Conservation (phyloP, 441 rosid genomes). For the Erodium trifolium region DNA sequence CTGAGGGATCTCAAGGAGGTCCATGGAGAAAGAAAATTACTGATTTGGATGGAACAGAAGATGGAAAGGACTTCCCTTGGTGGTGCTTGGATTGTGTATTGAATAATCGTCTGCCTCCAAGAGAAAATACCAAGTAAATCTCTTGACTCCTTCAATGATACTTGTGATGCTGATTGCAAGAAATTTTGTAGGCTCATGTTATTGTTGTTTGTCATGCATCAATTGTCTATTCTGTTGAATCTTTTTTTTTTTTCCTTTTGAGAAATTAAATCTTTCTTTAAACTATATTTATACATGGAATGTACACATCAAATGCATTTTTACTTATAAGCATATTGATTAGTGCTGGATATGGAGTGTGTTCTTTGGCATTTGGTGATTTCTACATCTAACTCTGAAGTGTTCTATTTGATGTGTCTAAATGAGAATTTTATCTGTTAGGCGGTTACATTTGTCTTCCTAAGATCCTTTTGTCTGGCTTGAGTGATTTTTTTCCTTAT, state of each 20-base stretch:
- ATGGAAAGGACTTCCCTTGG: constrained; percentile 90
- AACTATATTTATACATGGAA: neutral
- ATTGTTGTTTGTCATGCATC: neutral
- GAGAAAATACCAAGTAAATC: constrained; percentile 85
- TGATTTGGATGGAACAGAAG: constrained; percentile 88
- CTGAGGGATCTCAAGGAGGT: constrained; percentile 96
- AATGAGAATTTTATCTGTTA: neutral
- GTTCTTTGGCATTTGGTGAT: neutral
- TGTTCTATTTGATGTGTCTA: neutral
- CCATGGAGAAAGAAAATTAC: constrained; percentile 95
- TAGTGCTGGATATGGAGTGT: neutral
- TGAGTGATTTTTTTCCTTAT: neutral
- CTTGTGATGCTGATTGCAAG: neutral
- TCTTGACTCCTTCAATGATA: neutral
- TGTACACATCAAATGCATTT: neutral
- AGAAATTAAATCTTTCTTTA: neutral
- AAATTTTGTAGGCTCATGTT: neutral
- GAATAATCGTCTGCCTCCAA: constrained; percentile 87
- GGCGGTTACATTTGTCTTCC: neutral
- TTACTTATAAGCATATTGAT: neutral
- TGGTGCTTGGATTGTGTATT: constrained; percentile 93
- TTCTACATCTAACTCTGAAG: neutral
- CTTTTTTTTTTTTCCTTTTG: neutral
- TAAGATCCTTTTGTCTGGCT: neutral
- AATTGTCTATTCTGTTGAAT: neutral